phyloP scores from a whole-genome alignment of 2,329 filamentous ascomycete species.

The Fusarium ambrosium region DNA sequence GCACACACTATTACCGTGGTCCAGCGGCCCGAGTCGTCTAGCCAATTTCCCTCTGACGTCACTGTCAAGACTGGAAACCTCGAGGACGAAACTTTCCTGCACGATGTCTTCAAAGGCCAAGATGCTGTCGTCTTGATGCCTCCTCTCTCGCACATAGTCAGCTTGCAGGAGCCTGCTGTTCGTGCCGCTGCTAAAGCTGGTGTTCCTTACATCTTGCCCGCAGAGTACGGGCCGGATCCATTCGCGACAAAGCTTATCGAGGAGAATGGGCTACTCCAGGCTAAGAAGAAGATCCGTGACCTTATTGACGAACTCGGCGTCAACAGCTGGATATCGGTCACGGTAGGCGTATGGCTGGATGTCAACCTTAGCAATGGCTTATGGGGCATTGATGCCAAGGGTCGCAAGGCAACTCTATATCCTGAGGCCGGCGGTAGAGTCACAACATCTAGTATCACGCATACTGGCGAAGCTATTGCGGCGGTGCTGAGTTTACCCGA shows the following conservation, averaged over 20 bases:
- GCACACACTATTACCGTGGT: slow-evolving; percentile 24
- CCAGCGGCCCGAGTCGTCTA: slow-evolving; percentile 17
- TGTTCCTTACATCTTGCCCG: slow-evolving; percentile 13
- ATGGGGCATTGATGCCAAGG: slow-evolving; percentile 17
- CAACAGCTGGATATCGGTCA: slow-evolving; percentile 28
- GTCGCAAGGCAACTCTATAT: slow-evolving; percentile 20
- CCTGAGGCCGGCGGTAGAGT: slow-evolving; percentile 1
- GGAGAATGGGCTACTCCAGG: slow-evolving; percentile 21
- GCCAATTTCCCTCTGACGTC: slow-evolving; percentile 6
- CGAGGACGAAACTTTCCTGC: slow-evolving; percentile 19
- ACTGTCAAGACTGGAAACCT: slow-evolving; percentile 15
- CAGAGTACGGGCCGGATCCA: slow-evolving; percentile 30
- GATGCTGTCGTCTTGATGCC: slow-evolving; percentile 24
- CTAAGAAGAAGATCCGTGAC: slow-evolving; percentile 22
- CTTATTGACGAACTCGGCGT: slow-evolving; percentile 22
- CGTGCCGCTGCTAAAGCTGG: slow-evolving; percentile 21
- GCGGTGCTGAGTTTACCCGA: slow-evolving; percentile 11
- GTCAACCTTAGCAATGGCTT: slow-evolving; percentile 17
- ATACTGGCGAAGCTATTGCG: slow-evolving; percentile 15
- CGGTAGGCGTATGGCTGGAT: slow-evolving; percentile 22
- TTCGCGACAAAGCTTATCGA: slow-evolving; percentile 9
- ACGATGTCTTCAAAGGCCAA: slow-evolving; percentile 7
- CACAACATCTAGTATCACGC: not conserved
- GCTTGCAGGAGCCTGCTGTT: slow-evolving; percentile 25
- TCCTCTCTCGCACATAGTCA: slow-evolving; percentile 21